phyloP scores from a whole-genome alignment of 2,329 filamentous ascomycete species.

The Fusarium udum region DNA sequence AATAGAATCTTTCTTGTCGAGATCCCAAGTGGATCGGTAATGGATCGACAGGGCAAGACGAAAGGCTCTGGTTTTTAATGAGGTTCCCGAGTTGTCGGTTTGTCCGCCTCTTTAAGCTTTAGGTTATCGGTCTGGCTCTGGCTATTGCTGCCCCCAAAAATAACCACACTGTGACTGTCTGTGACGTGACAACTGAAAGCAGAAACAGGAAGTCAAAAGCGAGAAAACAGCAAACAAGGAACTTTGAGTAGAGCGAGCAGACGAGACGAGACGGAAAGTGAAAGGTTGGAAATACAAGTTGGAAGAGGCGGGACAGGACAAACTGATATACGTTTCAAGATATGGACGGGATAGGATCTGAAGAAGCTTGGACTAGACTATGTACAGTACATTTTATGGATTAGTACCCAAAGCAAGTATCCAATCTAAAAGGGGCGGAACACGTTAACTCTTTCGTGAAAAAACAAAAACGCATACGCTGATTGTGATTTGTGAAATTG shows the following conservation, averaged over 20 bases:
- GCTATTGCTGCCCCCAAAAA: constrained; percentile 9
- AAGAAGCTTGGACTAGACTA: constrained; percentile 7
- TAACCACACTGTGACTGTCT: not conserved
- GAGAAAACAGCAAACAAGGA: not conserved
- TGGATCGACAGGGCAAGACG: constrained; percentile 38
- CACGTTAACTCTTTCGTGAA: constrained; percentile 5
- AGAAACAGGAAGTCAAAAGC: constrained; percentile 8
- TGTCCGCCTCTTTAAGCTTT: constrained; percentile 22
- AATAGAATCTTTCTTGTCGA: constrained; percentile 7
- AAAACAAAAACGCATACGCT: constrained; percentile 10
- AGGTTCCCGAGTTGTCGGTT: not conserved
- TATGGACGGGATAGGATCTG: constrained; percentile 4
- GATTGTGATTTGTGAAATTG: constrained; percentile 32
- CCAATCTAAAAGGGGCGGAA: constrained; percentile 28
- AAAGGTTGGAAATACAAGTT: not conserved
- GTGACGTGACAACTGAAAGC: constrained; percentile 17
- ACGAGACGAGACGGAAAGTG: not conserved
- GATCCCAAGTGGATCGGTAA: constrained; percentile 30
- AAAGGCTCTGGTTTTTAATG: constrained; percentile 4
- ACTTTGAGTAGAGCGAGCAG: not conserved
- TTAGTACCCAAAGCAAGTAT: not conserved
- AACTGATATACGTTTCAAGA: constrained; percentile 20
- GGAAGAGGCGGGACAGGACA: constrained; percentile 12
- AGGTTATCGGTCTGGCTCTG: constrained; percentile 8
- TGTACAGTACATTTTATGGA: constrained; percentile 9